Evolutionary conservation across 768 basidiomycete genomes (phyloP).

Genomic region (Trichaptum fuscoviolaceum): DNA sequence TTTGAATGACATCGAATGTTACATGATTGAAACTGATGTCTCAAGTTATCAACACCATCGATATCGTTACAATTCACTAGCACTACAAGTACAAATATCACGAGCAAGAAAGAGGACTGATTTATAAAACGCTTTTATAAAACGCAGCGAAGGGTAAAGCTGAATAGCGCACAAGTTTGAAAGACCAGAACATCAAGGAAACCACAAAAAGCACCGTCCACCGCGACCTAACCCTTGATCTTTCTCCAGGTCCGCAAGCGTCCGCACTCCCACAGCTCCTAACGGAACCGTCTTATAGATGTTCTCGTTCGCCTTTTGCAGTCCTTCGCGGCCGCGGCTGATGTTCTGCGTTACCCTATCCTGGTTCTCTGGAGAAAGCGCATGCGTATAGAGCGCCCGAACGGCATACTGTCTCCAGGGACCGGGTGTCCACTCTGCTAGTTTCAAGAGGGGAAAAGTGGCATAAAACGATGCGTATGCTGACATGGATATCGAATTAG

Average conservation of each 20-base stretch:
- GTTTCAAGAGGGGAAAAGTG: slow-evolving; percentile 13
- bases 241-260: slow-evolving; percentile 13
- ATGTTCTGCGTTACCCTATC: slow-evolving; percentile 7
- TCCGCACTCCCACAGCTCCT: slow-evolving; percentile 14
- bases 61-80: too few relatives aligned
- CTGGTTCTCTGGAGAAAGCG: slow-evolving; percentile 10
- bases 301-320: slow-evolving; percentile 10
- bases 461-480: slow-evolving; percentile 15
- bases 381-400: slow-evolving; percentile 10
- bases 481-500: neutral
- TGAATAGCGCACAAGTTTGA: neutral
- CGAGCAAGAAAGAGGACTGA: too few relatives aligned
- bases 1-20: too few relatives aligned
- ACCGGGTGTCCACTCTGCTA: slow-evolving; percentile 15
- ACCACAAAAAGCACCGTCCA: neutral
- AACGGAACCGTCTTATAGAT: slow-evolving; percentile 12
- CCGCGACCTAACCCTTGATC: slow-evolving; percentile 13
- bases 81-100: too few relatives aligned
- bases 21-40: too few relatives aligned
- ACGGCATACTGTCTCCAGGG: slow-evolving; percentile 12
- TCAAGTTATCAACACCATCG: too few relatives aligned
- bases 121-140: too few relatives aligned
- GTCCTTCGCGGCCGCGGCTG: slow-evolving; percentile 5
- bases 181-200: neutral
- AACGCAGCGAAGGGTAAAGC: too few relatives aligned